phyloP scores from a whole-genome alignment of 2,329 filamentous ascomycete species.

The Gnomoniopsis smithogilvyi region DNA sequence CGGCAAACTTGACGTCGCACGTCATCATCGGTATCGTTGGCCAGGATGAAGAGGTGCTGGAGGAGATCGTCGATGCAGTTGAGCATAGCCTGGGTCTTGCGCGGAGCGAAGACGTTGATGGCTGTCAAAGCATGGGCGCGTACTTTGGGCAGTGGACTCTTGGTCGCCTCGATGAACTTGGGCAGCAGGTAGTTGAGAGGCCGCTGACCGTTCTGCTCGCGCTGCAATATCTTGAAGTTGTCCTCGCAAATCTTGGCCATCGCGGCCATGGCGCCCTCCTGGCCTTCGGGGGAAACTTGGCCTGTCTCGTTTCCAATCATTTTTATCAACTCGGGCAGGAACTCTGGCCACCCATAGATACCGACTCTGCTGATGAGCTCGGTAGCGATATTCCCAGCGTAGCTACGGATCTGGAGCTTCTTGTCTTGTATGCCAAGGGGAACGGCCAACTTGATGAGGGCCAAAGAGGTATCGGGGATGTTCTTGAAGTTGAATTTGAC shows the following conservation, averaged over 20 bases:
- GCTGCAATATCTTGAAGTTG: constrained; percentile 81
- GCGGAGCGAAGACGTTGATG: constrained; percentile 88
- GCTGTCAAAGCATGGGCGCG: constrained; percentile 75
- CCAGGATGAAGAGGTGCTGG: constrained; percentile 76
- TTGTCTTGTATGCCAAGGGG: constrained; percentile 78
- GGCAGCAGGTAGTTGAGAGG: constrained; percentile 87
- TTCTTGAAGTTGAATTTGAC: constrained; percentile 72
- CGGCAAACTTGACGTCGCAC: constrained; percentile 92
- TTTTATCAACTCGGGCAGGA: constrained; percentile 77
- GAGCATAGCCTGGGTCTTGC: constrained; percentile 78
- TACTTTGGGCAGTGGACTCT: constrained; percentile 72
- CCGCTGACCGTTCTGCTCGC: constrained; percentile 82
- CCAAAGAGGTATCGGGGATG: constrained; percentile 70
- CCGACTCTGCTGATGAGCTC: constrained; percentile 84
- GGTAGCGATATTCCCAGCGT: constrained; percentile 90
- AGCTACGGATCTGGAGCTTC: constrained; percentile 78
- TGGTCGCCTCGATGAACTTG: constrained; percentile 83
- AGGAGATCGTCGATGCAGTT: constrained; percentile 79
- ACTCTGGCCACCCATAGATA: constrained; percentile 84
- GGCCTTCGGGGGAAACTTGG: constrained; percentile 65
- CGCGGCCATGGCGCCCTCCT: constrained; percentile 92
- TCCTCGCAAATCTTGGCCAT: constrained; percentile 96
- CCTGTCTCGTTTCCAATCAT: constrained; percentile 72
- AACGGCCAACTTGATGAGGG: constrained; percentile 76
- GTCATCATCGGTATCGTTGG: constrained; percentile 72